Evolutionary conservation across 495 filamentous ascomycete species (phyloP).

Genomic region (Hyaloscypha variabilis): DNA sequence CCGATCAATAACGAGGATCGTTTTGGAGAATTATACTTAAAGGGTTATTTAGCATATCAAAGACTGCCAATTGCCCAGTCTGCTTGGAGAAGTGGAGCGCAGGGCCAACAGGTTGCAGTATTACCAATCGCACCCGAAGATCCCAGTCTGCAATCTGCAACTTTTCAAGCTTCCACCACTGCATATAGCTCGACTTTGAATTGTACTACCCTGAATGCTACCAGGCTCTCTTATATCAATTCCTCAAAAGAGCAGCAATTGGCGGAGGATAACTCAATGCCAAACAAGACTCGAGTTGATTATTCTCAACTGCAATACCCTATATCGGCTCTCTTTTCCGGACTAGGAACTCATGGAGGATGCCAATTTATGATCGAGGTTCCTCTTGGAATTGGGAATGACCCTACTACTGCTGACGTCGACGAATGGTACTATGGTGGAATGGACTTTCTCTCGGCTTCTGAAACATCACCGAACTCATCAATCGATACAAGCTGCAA

Average conservation of each 20-base stretch:
- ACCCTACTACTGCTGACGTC: neutral
- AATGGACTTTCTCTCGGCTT: conserved; percentile 1
- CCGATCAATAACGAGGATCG: neutral
- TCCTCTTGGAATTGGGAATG: neutral
- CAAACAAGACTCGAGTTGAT: neutral
- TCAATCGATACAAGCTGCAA: conserved; percentile 3
- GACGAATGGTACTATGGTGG: conserved; percentile 5
- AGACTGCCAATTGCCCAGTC: neutral
- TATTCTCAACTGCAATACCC: conserved; percentile 4
- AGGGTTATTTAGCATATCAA: neutral
- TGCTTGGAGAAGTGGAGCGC: neutral
- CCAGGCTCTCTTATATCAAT: neutral
- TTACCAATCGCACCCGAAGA: conserved; percentile 1
- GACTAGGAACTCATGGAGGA: conserved; percentile 3
- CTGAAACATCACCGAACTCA: neutral
- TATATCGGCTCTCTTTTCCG: conserved; percentile 1
- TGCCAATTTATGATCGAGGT: neutral
- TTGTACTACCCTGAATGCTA: neutral
- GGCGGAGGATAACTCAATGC: neutral
- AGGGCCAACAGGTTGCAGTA: neutral
- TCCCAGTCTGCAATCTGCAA: neutral
- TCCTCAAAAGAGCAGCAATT: conserved; percentile 1
- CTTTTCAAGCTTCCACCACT: conserved; percentile 1
- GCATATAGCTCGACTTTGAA: conserved; percentile 5
- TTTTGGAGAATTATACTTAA: neutral